Evolutionary conservation across 257 asterid species (phyloP), one percentile per base, ranked within the genome.

Genomic region (Nicotiana benthamiana): DNA sequence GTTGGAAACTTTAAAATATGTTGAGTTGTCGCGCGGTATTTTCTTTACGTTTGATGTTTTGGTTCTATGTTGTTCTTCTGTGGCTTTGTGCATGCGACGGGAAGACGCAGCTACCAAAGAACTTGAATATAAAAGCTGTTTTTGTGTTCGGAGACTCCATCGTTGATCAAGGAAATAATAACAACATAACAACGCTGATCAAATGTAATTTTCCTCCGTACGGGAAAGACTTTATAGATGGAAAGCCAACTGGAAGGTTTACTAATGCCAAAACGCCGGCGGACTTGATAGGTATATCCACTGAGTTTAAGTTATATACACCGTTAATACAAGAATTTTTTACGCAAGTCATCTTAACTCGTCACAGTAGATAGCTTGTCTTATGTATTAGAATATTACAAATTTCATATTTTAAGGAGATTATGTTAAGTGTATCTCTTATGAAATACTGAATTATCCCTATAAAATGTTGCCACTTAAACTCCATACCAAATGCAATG

Each of bases 151-250:
- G 97, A 75, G 95, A 91, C 36, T 91, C 95, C 36, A 77, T 92
- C 12, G 90, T 89, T n/a, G 97, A 92, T 56, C 87, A 89, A 4
- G 95, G 95, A 9, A 92, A 88, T 80, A 90, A 91, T 75, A 91
- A 92, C 79, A 81, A 84, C 36, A 81, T 90, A 5, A 75, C 64
- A 0, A 91, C 97, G 0, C 32, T 87, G 2, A 62, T 76, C 8
- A 91, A 88, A 77, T 84, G 75, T 57, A 85, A 92, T 59, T 90
- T 61, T 20, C 88, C 88, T 8, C 97, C 97, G 6, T 90, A 91
- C 75, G 96, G 97, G 0, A 80, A 85, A 79, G 95, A 92, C 57
- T 91, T 92, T 57, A 68, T 80, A 51, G 92, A 91, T 18, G 93
- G 94, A 60, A 78, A 18, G 24, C 88, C 97, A 12, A 92, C 97